A percentile compares a stretch with the other conserved stretches of the same genome.
phyloP scores from a whole-genome alignment of 2,329 filamentous ascomycete genomes.

The Pseudogymnoascus sp. region DNA sequence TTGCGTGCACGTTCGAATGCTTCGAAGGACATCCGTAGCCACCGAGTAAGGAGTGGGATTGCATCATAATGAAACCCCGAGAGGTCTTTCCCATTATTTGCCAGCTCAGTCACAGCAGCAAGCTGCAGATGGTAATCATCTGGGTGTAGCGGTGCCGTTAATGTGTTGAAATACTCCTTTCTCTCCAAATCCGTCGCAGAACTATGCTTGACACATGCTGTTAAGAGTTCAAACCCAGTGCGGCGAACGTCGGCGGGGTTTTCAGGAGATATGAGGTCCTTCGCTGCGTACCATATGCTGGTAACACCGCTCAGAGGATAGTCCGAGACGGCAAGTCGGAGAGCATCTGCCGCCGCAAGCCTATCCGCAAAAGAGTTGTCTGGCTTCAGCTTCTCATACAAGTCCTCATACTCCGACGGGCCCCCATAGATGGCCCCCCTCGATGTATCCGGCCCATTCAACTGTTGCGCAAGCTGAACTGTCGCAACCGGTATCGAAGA shows the following conservation, averaged over 20 bases:
- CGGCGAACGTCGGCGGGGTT: conserved; percentile 48
- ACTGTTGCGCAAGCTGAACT: conserved; percentile 36
- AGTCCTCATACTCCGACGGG: conserved; percentile 46
- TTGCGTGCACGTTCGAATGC: conserved; percentile 47
- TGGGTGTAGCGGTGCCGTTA: conserved; percentile 48
- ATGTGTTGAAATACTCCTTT: conserved; percentile 57
- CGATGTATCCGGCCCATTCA: conserved; percentile 36
- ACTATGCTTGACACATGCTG: conserved; percentile 57
- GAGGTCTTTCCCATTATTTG: conserved; percentile 54
- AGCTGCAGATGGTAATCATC: conserved; percentile 63
- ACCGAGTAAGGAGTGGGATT: conserved; percentile 54
- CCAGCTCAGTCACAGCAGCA: conserved; percentile 55
- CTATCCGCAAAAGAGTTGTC: conserved; percentile 46
- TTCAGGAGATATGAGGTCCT: conserved; percentile 54
- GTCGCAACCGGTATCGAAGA: conserved; percentile 31
- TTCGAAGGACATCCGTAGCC: conserved; percentile 52
- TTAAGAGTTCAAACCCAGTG: conserved; percentile 60
- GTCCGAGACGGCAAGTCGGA: conserved; percentile 51
- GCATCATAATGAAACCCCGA: conserved; percentile 63
- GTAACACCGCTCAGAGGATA: conserved; percentile 43
- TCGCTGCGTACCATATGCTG: conserved; percentile 57
- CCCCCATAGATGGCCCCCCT: conserved; percentile 36
- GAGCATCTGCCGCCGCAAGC: conserved; percentile 49
- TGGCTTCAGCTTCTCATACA: conserved; percentile 48
- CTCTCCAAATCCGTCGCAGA: conserved; percentile 61